Evolutionary conservation across 2,329 filamentous ascomycete species (phyloP), one percentile per base, ranked within the genome.

Genomic region (Neonectria coccinea): DNA sequence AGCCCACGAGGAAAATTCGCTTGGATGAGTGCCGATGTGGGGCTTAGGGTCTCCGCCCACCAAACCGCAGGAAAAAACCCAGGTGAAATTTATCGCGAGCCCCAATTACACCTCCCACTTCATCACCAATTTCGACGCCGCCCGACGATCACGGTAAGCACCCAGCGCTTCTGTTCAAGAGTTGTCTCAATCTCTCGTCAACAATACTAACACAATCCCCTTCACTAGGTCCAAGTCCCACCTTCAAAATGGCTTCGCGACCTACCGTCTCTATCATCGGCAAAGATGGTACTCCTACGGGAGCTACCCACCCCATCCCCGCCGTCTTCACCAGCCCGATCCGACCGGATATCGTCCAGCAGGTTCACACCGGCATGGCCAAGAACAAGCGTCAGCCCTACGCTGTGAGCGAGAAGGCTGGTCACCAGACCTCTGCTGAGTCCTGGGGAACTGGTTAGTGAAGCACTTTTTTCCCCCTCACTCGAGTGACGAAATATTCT

Each of bases 331-430:
- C 89, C 84, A 89, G 92, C 78, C 96, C 96, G 77, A 98, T 99
- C 89, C 95, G 96, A 84, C 92, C 94, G 80, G 96, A 99, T 86
- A 97, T 99, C 83, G 96, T 99, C 82, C 95, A 98, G 90, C 92
- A 94, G 84, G 92, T 98, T 79, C 96, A 99, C 91, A 97, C 93
- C 80, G 96, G 96, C 80, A 97, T 99, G 89, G 95, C 95, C 83
- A 99, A 99, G 93, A 99, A 99, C 91, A 97, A 97, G 91, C 92
- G 96, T 84, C 96, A 99, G 80, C 94, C 96, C 77, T 99, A 99
- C 85, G 90, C 96, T 80, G 96, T 99, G 89, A 97, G 94, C 91
- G 95, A 98, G 92, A 99, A 99, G 92, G 96, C 96, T 82, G 96
- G 96, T 88, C 96, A 99, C 88, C 96, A 99, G 89, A 99, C 96